Conservation (phyloP, 169 alveolate genomes). For the Eimeria tenella region DNA sequence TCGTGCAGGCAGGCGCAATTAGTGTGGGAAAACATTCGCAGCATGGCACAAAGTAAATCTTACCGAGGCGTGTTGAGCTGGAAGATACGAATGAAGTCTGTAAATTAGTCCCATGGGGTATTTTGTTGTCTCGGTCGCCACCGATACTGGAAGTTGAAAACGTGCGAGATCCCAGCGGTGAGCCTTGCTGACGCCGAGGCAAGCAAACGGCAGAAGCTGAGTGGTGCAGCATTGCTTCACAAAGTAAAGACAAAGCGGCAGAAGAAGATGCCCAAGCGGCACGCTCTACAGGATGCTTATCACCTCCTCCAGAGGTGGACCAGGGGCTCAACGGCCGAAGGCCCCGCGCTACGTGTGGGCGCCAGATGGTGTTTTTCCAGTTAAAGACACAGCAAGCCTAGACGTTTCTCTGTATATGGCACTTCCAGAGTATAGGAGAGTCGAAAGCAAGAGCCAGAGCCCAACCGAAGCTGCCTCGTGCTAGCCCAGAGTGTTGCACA, state of each 20-base stretch:
- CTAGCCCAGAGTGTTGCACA: slow-evolving; percentile 59
- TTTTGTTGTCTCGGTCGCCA: slow-evolving; percentile 13
- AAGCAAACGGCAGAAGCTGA: slow-evolving; percentile 64
- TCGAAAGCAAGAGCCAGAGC: slow-evolving; percentile 10
- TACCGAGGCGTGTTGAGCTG: slow-evolving; percentile 32
- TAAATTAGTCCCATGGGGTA: background rate
- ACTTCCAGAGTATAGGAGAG: background rate
- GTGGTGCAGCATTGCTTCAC: slow-evolving; percentile 23
- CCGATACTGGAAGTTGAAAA: slow-evolving; percentile 30
- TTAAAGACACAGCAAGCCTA: background rate
- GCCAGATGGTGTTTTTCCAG: background rate
- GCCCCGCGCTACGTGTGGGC: slow-evolving; percentile 42
- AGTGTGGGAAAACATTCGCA: background rate
- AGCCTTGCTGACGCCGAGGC: slow-evolving; percentile 55
- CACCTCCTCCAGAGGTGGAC: background rate
- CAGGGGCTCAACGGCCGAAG: slow-evolving; percentile 13
- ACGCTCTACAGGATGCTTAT: background rate
- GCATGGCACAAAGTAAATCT: background rate
- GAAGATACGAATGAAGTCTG: background rate
- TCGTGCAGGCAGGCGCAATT: background rate
- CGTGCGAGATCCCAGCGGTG: slow-evolving; percentile 60
- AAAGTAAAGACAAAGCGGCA: background rate
- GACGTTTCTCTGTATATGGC: background rate
- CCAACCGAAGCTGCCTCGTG: slow-evolving; percentile 14
- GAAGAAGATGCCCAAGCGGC: background rate